Conservation (phyloP, 1,284 basidiomycete species). For the Cutaneotrichosporon sp. region DNA sequence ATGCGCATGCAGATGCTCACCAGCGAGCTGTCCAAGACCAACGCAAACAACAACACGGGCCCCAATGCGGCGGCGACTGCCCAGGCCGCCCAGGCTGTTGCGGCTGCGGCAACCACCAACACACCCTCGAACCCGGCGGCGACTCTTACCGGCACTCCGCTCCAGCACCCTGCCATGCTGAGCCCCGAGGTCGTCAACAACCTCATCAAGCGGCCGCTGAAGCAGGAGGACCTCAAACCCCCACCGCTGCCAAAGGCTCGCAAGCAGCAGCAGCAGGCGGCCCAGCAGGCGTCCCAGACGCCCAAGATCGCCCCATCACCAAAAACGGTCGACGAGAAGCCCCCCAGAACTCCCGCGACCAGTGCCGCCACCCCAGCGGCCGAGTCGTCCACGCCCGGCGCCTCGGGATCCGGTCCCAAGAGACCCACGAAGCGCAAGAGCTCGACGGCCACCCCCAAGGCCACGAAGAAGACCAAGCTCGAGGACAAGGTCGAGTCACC, state of each 20-base stretch:
- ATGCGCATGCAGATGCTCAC: conserved; percentile 22
- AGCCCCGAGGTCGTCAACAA: conserved; percentile 28
- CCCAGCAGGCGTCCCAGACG: background rate
- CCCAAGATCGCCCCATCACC: conserved; percentile 17
- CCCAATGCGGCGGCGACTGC: background rate
- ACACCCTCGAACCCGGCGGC: background rate
- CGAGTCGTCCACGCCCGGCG: conserved; percentile 10
- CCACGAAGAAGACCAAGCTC: conserved; percentile 19
- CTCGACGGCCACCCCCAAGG: conserved; percentile 20
- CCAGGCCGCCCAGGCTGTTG: conserved; percentile 1
- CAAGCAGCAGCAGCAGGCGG: conserved; percentile 3
- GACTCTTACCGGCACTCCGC: conserved; percentile 14
- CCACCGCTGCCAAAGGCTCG: conserved; percentile 21
- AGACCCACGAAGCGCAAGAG: conserved; percentile 21
- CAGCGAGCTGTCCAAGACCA: conserved; percentile 10
- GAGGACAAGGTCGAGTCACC: conserved; percentile 18
- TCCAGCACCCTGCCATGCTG: conserved; percentile 19
- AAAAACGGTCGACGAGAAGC: conserved; percentile 12
- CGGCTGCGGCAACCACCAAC: background rate
- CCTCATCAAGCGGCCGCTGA: conserved; percentile 27
- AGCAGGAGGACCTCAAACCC: conserved; percentile 29
- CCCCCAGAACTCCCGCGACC: conserved; percentile 18
- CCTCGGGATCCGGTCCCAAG: conserved; percentile 6
- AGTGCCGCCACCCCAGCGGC: conserved; percentile 12
- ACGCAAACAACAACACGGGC: background rate